Conservation (phyloP, 208 protist genomes). For the Wallacemonas sp. region DNA sequence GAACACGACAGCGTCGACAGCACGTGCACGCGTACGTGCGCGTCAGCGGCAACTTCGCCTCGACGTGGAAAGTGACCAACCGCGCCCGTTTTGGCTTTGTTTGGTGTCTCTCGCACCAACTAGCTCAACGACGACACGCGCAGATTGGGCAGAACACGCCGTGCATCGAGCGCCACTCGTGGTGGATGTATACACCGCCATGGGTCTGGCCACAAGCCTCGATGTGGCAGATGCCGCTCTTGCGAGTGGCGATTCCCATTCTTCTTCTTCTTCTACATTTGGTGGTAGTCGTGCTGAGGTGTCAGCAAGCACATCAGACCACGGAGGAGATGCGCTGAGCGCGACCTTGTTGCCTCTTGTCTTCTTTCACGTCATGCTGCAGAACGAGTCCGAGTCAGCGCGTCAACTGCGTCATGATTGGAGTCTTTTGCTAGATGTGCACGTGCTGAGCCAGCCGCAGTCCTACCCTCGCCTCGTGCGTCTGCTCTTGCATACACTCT, state of each 20-base stretch:
- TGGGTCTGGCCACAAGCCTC: too few species aligned
- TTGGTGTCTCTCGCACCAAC: neutral
- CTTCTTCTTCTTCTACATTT: too few species aligned
- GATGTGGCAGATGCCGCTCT: too few species aligned
- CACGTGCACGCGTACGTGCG: neutral
- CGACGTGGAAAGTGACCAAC: neutral
- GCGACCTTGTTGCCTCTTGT: constrained; percentile 44
- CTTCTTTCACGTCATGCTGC: constrained; percentile 59
- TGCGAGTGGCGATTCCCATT: too few species aligned
- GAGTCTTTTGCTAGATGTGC: constrained; percentile 30
- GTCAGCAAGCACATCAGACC: too few species aligned
- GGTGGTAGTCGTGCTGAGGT: too few species aligned
- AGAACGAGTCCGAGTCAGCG: constrained; percentile 43
- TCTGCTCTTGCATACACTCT: constrained; percentile 43
- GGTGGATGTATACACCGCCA: too few species aligned
- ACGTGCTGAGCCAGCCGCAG: constrained; percentile 26
- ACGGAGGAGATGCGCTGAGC: constrained; percentile 5
- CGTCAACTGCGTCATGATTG: constrained; percentile 37
- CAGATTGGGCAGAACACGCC: too few species aligned
- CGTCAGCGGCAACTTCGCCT: neutral
- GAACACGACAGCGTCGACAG: neutral
- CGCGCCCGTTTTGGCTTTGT: constrained; percentile 3
- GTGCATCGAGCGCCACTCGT: too few species aligned
- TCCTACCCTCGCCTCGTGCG: constrained; percentile 26
- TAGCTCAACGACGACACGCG: neutral